Conservation (phyloP, 225 moss, liverwort and hornwort genomes). For the Bryoerythrophyllum caledonicum region DNA sequence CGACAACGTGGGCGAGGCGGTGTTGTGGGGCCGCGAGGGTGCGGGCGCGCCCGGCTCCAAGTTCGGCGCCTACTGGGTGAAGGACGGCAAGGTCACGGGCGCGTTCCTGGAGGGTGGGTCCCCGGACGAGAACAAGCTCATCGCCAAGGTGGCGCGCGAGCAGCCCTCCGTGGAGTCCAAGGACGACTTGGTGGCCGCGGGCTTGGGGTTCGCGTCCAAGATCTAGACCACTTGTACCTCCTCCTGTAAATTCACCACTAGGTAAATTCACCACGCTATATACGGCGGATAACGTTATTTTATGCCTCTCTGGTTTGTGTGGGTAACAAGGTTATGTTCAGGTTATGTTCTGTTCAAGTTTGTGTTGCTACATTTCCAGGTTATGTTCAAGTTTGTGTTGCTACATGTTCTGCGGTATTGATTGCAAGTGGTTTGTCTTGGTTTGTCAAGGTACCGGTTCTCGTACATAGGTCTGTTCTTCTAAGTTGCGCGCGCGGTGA, state of each 20-base stretch:
- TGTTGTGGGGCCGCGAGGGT: slow-evolving; percentile 53
- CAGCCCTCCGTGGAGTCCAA: slow-evolving; percentile 45
- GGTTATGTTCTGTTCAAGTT: not conserved
- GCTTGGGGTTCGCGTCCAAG: slow-evolving; percentile 49
- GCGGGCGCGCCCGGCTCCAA: slow-evolving; percentile 48
- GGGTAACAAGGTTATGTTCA: not conserved
- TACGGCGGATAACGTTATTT: slow-evolving; percentile 25
- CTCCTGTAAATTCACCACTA: slow-evolving; percentile 23
- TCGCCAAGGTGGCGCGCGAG: slow-evolving; percentile 59
- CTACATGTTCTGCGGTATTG: too few species aligned
- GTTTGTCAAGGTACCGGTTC: not conserved
- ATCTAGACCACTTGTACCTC: slow-evolving; percentile 21
- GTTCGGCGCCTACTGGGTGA: slow-evolving; percentile 94
- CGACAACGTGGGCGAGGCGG: slow-evolving; percentile 72
- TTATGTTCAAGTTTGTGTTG: not conserved
- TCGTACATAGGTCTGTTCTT: not conserved
- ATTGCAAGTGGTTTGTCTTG: not conserved
- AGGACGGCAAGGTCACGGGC: slow-evolving; percentile 72
- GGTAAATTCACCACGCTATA: slow-evolving; percentile 10
- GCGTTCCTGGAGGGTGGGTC: slow-evolving; percentile 61
- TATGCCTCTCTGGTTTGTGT: not conserved
- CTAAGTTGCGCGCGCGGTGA: not conserved
- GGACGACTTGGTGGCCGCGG: slow-evolving; percentile 35
- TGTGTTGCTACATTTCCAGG: too few species aligned
- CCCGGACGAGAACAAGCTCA: slow-evolving; percentile 53